Conservation (phyloP, 805 yeast genomes). For the Kuraishia molischiana region DNA sequence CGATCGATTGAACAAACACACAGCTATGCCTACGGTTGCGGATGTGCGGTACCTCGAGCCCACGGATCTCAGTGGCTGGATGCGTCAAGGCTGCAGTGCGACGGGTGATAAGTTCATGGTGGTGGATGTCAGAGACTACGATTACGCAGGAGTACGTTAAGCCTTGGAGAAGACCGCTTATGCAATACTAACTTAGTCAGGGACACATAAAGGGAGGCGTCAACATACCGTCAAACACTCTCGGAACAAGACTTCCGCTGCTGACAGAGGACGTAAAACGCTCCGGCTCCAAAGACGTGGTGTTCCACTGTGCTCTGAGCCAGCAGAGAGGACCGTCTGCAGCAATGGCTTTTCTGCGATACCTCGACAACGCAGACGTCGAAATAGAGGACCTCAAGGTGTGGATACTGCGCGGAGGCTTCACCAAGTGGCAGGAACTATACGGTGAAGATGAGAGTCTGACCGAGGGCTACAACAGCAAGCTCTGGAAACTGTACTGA, state of each 20-base stretch:
- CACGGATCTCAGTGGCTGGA: constrained; percentile 34
- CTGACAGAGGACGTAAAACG: constrained; percentile 24
- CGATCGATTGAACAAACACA: too few relatives aligned
- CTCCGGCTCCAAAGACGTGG: constrained; percentile 36
- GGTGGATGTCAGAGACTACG: constrained; percentile 82
- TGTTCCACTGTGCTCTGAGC: constrained; percentile 86
- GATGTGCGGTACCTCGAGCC: constrained; percentile 39
- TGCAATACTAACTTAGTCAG: constrained; percentile 20
- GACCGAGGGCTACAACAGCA: constrained; percentile 51
- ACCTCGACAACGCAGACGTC: constrained; percentile 19
- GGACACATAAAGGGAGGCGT: constrained; percentile 53
- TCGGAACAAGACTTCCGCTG: constrained; percentile 27
- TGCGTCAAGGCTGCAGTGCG: constrained; percentile 24
- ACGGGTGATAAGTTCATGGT: constrained; percentile 36
- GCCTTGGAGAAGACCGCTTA: too few relatives aligned
- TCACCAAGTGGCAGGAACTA: constrained; percentile 67
- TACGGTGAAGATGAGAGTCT: constrained; percentile 60
- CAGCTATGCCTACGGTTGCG: constrained; percentile 19
- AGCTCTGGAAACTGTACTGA: constrained; percentile 18
- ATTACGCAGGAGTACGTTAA: constrained; percentile 54
- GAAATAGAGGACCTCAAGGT: constrained; percentile 34
- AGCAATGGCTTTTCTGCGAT: constrained; percentile 51
- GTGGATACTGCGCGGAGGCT: constrained; percentile 78
- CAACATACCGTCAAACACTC: constrained; percentile 43
- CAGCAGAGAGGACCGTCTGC: constrained; percentile 91